Conservation (phyloP, 495 filamentous ascomycete genomes). For the Penicillium verhagenii region DNA sequence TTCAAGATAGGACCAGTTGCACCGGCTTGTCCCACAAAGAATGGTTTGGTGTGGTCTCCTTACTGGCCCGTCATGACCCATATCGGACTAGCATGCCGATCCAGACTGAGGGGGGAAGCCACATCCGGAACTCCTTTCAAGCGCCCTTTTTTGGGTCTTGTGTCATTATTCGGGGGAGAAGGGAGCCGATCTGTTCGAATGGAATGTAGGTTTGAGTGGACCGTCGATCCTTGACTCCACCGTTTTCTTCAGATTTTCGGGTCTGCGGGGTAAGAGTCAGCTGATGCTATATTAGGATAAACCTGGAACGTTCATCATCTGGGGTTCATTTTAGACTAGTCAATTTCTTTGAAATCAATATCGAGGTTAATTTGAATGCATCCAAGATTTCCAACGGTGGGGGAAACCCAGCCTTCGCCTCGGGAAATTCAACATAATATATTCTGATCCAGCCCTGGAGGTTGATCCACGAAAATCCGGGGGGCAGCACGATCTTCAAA, state of each 20-base stretch:
- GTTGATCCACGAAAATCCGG: neutral
- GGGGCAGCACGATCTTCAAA: neutral
- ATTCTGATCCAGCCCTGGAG: too few relatives aligned
- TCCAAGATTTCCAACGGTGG: too few relatives aligned
- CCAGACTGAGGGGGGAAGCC: slow-evolving; percentile 1
- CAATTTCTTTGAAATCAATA: neutral
- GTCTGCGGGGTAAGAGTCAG: slow-evolving; percentile 28
- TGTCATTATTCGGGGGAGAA: neutral
- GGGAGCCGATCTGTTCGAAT: neutral
- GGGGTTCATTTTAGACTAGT: neutral
- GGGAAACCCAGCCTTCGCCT: too few relatives aligned
- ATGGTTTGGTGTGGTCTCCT: slow-evolving; percentile 8
- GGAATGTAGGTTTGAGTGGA: slow-evolving; percentile 12
- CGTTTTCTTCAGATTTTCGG: slow-evolving; percentile 8
- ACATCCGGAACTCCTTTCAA: slow-evolving; percentile 1
- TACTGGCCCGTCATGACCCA: slow-evolving; percentile 11
- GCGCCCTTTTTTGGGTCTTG: neutral
- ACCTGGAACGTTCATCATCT: neutral
- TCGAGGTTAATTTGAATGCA: too few relatives aligned
- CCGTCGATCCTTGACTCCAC: slow-evolving; percentile 24
- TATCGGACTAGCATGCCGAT: slow-evolving; percentile 1
- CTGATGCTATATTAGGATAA: slow-evolving; percentile 12
- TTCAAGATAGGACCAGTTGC: slow-evolving; percentile 8
- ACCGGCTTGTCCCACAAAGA: slow-evolving; percentile 7
- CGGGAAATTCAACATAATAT: neutral